Evolutionary conservation across 2,329 filamentous ascomycete genomes (phyloP).

Genomic region (Cladobotryum mycophilum): DNA sequence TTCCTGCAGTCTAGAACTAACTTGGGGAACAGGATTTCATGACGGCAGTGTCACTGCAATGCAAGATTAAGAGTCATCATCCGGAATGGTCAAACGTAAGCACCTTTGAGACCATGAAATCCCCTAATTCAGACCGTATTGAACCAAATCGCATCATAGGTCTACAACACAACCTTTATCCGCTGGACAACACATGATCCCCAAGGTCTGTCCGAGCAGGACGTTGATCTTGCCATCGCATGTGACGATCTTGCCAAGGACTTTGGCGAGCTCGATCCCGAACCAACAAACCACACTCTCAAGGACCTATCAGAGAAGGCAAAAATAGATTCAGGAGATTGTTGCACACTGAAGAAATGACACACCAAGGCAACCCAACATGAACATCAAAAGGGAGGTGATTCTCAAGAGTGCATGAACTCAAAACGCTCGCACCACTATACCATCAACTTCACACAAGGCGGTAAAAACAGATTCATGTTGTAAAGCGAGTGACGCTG

Average conservation of each 20-base stretch:
- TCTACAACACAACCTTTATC: constrained; percentile 65
- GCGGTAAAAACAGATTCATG: no score
- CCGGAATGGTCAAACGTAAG: constrained; percentile 70
- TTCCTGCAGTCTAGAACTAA: no score
- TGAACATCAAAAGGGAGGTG: no score
- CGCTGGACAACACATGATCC: constrained; percentile 69
- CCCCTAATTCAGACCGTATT: neutral
- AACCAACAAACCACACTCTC: constrained; percentile 29
- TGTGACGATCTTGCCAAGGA: constrained; percentile 55
- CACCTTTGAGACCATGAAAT: constrained; percentile 1
- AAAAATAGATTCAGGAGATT: constrained; percentile 42
- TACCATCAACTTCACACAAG: no score
- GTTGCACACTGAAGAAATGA: constrained; percentile 43
- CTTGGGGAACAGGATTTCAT: constrained; percentile 62
- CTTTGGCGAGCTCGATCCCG: constrained; percentile 46
- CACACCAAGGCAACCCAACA: neutral
- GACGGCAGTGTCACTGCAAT: constrained; percentile 63
- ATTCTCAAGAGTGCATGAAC: no score
- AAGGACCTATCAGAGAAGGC: constrained; percentile 42
- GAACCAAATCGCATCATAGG: constrained; percentile 31
- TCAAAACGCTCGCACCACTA: no score
- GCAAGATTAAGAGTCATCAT: constrained; percentile 63
- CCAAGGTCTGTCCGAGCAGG: constrained; percentile 56
- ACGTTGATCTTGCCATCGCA: constrained; percentile 53
- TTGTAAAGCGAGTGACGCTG: constrained; percentile 22